Percentiles rank a stretch among this genome's conserved stretches.
These are phyloP conservation scores for Marasmius tenuissimus DNA, from an alignment of 1,284 basidiomycete genomes.

Conservation along the genomic window DNA sequence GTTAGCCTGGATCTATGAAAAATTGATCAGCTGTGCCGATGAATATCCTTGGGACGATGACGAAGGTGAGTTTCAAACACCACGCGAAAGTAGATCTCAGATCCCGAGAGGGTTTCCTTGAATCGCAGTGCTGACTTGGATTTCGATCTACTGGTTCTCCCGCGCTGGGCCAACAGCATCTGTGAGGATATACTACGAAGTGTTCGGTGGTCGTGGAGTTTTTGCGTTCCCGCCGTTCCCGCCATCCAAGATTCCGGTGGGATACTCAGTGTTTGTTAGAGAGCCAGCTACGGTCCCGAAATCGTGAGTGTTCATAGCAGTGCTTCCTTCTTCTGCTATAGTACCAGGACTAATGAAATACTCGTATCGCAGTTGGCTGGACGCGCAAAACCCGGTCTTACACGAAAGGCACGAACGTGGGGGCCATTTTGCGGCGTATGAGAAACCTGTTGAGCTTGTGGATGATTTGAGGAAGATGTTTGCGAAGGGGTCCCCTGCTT, in stretches of 20 bases:
- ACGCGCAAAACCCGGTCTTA: constrained; percentile 14
- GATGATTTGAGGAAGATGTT: constrained; percentile 21
- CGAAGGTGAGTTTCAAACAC: constrained; percentile 34
- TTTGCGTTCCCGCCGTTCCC: background rate
- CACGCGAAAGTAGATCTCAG: constrained; percentile 15
- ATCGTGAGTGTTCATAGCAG: background rate
- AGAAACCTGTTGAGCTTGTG: constrained; percentile 16
- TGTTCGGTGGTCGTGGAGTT: background rate
- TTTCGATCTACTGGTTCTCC: constrained; percentile 50
- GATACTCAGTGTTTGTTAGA: constrained; percentile 11
- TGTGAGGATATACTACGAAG: constrained; percentile 40
- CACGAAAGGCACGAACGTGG: constrained; percentile 14
- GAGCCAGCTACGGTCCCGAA: constrained; percentile 5
- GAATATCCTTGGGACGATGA: constrained; percentile 52
- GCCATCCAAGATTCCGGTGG: constrained; percentile 9
- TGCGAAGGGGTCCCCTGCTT: constrained; percentile 17
- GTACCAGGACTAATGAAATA: background rate
- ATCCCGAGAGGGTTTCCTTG: background rate
- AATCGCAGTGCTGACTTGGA: constrained; percentile 42
- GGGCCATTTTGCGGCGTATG: constrained; percentile 23
- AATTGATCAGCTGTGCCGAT: constrained; percentile 49
- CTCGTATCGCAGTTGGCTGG: constrained; percentile 5
- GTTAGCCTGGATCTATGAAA: constrained; percentile 59
- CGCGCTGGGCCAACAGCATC: constrained; percentile 44
- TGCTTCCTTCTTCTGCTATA: background rate